Base-by-base conservation (phyloP, 768 basidiomycete species). In the Psilocybe azurescens region DNA sequence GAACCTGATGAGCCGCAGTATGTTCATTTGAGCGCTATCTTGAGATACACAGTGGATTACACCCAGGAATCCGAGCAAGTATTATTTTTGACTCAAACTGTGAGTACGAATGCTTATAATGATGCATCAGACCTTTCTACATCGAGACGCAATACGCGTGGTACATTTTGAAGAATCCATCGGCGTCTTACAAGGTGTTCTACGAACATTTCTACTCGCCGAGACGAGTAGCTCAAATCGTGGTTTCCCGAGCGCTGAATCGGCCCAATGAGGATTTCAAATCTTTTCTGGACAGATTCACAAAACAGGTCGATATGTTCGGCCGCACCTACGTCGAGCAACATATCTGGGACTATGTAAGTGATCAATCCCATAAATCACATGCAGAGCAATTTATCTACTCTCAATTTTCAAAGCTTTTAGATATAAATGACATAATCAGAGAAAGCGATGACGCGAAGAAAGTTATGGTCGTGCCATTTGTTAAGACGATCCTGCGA, bases 101-200 rank as follows among this genome's bases (percentile, higher is more conserved):
- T 24, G 36, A 7, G 57, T 41, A 56, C 20, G 33, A 39, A 49
- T 59, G 59, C 18, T 60, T 51, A 20, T 64, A 18, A 0, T n/a
- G n/a, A 11, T n/a, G 11, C 14, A 44, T 13, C 6, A 92, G 91
- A 16, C 84, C 88, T 1, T 73, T 91, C 9, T 90, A 79, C 60
- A 78, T 94, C 24, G 86, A 91, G 65, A 91, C 91, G 0, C 64
- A 77, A 16, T 81, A 78, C 56, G 88, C 89, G 0, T 86, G 85
- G 79, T 92, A 91, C 69, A 81, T 85, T 36, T 73, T 93, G 29
- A 72, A 75, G 16, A 66, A 56, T 6, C 86, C 90, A 0, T 78
- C 83, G 1, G 66, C 69, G 18, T 65, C 60, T 20, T 93, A 92
- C 58, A 52, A 63, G 18, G 69, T 69, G 2, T 75, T 70, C 16